Base-by-base conservation (phyloP, 768 basidiomycete species). In the Filobasidium wieringae region DNA sequence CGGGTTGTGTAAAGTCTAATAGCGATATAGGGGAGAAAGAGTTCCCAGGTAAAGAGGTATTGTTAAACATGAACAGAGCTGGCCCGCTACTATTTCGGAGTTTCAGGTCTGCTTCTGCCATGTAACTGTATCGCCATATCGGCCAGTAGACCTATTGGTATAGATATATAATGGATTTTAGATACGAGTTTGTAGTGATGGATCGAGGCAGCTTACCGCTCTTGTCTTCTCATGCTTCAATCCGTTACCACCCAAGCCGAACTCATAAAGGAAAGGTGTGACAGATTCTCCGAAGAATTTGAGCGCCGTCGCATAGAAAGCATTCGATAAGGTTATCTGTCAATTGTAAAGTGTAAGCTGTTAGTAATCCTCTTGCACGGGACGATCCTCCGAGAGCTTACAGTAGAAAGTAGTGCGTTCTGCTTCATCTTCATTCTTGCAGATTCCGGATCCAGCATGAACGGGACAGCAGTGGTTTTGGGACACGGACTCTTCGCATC, bases 1-100 rank as follows among this genome's bases (percentile, higher is more conserved):
- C 66, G 4, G 66, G 70, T 15, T 68, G 60, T 17, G 68, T 64
- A 53, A 63, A 72, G 5, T 67, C 66, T 19, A 72, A 57, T 22
- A 67, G 67, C 53, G 67, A 67, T 3, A 72, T 58, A 2, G 70
- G 70, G 3, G 68, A 66, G 32, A 69, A 72, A 4, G 70, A 58
- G 55, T 72, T 68, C 6, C 70, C 70, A 66, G 49, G 2, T 66
- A 31, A 64, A 56, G 8, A 65, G 24, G 33, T 66, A 47, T 29
- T 55, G 54, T 50, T 70, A 66, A 4, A 60, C 53, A 29, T 47
- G 43, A 47, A 24, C 43, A 47, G 29, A 27, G 22, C 29, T 24
- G 43, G 43, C n/a, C n/a, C n/a, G 2, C 22, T 17, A 19, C 29
- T 47, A 27, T 14, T 47, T 2, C 22, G 12, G 14, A 12, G 22